A percentile compares a stretch with the other conserved stretches of the same genome.
phyloP scores from a whole-genome alignment of 345 rosid species.

The Populus euphratica region DNA sequence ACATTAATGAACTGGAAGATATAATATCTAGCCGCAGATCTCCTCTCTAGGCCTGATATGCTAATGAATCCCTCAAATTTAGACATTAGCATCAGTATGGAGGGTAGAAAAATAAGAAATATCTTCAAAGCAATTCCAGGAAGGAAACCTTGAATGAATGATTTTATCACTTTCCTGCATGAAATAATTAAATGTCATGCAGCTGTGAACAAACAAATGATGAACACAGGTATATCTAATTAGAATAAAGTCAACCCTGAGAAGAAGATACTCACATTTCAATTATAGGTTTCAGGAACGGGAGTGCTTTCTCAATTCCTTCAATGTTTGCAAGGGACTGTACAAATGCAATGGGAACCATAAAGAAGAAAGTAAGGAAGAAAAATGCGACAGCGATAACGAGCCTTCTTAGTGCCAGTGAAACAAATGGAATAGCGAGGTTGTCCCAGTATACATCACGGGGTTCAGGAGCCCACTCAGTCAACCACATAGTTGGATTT shows the following conservation, averaged over 20 bases:
- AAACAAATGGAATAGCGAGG: slow-evolving; percentile 83
- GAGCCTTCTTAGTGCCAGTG: slow-evolving; percentile 69
- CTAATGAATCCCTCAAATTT: slow-evolving; percentile 91
- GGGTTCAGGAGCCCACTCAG: slow-evolving; percentile 96
- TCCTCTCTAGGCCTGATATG: slow-evolving; percentile 68
- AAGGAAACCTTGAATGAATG: slow-evolving; percentile 90
- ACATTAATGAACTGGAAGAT: slow-evolving; percentile 85
- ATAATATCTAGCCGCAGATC: slow-evolving; percentile 73
- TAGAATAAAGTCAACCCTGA: neutral
- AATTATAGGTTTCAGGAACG: slow-evolving; percentile 70
- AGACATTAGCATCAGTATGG: slow-evolving; percentile 86
- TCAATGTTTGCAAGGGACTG: slow-evolving; percentile 93
- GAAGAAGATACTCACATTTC: slow-evolving; percentile 55
- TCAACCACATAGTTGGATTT: slow-evolving; percentile 84
- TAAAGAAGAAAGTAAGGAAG: slow-evolving; percentile 93
- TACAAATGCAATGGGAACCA: slow-evolving; percentile 87
- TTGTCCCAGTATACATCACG: slow-evolving; percentile 86
- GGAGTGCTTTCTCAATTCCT: slow-evolving; percentile 79
- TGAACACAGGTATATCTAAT: neutral
- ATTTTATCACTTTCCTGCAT: slow-evolving; percentile 67
- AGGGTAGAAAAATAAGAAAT: slow-evolving; percentile 77
- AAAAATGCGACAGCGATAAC: slow-evolving; percentile 62
- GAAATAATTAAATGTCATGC: neutral
- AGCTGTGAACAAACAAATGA: neutral
- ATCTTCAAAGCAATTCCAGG: slow-evolving; percentile 95